A percentile compares a stretch with the other conserved stretches of the same genome.
These are phyloP conservation scores for Cryptosporidium canis DNA, from an alignment of 169 alveolate species.

Conservation along the genomic window DNA sequence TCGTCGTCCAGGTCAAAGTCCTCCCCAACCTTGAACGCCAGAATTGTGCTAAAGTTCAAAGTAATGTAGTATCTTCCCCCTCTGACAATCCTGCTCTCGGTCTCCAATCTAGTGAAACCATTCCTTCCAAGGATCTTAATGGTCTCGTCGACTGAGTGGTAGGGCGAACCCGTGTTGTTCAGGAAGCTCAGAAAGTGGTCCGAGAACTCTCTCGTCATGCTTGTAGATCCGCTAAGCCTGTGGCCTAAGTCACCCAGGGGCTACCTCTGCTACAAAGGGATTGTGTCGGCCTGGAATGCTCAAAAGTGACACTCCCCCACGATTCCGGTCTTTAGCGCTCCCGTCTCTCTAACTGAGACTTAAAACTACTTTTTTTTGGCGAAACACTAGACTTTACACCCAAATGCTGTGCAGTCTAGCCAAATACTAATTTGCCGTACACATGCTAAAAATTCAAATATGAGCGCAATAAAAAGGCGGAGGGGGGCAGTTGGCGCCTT, in stretches of 20 bases:
- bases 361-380: no score
- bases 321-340: no score
- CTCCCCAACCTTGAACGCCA: constrained; percentile 91
- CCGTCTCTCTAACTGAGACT: no score
- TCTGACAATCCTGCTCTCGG: constrained; percentile 70
- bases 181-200: constrained; percentile 78
- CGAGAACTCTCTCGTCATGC: constrained; percentile 21
- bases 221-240: background rate
- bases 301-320: no score
- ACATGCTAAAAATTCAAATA: no score
- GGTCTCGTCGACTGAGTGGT: constrained; percentile 80
- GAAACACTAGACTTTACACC: no score
- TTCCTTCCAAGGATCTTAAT: constrained; percentile 44
- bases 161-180: constrained; percentile 84
- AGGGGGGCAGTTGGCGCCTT: no score
- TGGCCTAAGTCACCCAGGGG: background rate
- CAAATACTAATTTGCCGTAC: no score
- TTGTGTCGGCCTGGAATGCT: no score
- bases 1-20: constrained; percentile 76
- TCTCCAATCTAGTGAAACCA: constrained; percentile 76
- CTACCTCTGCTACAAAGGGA: no score
- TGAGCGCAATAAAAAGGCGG: no score
- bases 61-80: constrained; percentile 89
- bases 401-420: no score
- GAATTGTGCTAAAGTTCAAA: constrained; percentile 87